These are phyloP conservation scores for Nitzschia sp. DNA, from an alignment of 108 stramenopile species.

Conservation along the genomic window DNA sequence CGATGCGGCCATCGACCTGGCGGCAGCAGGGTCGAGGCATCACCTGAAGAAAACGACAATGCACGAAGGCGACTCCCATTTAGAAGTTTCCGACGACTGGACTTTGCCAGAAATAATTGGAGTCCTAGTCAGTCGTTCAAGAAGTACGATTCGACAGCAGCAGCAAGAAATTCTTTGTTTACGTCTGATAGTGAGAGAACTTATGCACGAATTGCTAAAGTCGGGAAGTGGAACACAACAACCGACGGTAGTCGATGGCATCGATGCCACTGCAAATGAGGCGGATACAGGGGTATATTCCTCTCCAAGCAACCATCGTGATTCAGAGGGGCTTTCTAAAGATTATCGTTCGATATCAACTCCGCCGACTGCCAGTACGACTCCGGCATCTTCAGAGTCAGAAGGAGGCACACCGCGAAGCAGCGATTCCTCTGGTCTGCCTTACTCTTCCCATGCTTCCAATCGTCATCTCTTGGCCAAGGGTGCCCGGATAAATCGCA, in stretches of 20 bases:
- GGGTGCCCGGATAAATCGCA: neutral
- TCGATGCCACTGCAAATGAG: too few species aligned
- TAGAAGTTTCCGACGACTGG: constrained; percentile 1
- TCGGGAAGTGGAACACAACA: neutral
- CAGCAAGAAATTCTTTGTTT: constrained; percentile 12
- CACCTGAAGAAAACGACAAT: neutral
- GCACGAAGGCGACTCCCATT: neutral
- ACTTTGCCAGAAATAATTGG: constrained; percentile 3
- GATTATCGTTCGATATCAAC: neutral
- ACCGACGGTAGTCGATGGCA: neutral
- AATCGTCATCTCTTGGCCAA: neutral
- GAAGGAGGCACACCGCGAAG: neutral
- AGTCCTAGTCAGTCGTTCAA: constrained; percentile 4
- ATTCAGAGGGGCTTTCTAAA: neutral
- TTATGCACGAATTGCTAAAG: constrained; percentile 6
- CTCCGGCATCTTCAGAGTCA: neutral
- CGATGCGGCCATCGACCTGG: constrained; percentile 11
- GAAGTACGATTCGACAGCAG: neutral
- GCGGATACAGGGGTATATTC: too few species aligned
- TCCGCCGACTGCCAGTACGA: neutral
- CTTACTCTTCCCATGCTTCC: neutral
- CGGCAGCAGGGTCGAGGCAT: neutral
- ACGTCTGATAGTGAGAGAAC: constrained; percentile 2
- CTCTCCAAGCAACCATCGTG: neutral
- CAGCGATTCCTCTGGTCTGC: neutral